phyloP scores from a whole-genome alignment of 257 asterid species.

The Eucommia ulmoides region DNA sequence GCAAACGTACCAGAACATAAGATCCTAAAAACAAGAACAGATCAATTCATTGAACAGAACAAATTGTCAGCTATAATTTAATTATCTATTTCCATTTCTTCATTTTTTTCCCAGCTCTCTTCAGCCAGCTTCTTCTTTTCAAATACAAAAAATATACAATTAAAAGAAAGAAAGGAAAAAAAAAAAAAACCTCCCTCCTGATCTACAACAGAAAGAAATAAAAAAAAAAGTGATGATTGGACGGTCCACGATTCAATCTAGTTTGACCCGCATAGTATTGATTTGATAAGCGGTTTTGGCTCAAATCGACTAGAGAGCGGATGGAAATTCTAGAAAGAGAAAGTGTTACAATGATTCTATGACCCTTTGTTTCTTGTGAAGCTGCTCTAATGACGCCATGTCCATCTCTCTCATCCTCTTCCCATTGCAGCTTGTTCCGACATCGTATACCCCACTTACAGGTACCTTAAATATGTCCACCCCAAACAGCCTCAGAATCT shows the following conservation, averaged over 20 bases:
- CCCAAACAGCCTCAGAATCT: constrained; percentile 51
- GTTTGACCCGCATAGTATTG: too few species aligned
- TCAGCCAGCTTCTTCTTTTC: background rate
- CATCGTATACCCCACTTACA: background rate
- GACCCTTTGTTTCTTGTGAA: constrained; percentile 33
- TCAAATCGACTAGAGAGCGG: too few species aligned
- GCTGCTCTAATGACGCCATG: constrained; percentile 18
- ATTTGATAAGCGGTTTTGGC: too few species aligned
- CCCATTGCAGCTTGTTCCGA: constrained; percentile 5
- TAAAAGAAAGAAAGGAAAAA: background rate
- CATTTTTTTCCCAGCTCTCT: background rate
- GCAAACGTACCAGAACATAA: too few species aligned
- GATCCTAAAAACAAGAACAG: background rate
- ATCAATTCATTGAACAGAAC: background rate
- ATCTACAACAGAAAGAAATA: background rate
- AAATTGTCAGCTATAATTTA: background rate
- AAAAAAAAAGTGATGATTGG: too few species aligned
- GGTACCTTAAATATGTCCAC: constrained; percentile 40
- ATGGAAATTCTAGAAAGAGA: background rate
- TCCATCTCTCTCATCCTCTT: constrained; percentile 35
- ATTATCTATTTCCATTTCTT: background rate
- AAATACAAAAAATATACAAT: background rate
- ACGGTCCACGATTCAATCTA: too few species aligned
- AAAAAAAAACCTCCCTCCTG: too few species aligned
- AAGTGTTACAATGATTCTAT: constrained; percentile 26